Percentiles rank a stretch among this genome's conserved stretches.
phyloP scores from a whole-genome alignment of 2,329 filamentous ascomycete genomes.

The Claviceps spartinae region DNA sequence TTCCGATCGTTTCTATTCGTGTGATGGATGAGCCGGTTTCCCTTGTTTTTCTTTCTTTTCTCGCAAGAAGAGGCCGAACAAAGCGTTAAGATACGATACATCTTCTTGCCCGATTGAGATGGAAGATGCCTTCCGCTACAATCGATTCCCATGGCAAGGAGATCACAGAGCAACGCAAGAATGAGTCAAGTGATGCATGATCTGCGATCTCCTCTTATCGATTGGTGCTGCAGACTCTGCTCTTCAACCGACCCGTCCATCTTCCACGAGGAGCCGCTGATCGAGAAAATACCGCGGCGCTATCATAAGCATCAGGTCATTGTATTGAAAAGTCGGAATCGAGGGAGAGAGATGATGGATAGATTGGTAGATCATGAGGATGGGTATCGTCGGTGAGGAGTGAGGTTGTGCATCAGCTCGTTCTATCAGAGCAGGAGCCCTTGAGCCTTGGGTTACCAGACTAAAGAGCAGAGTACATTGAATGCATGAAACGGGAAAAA shows the following conservation, averaged over 20 bases:
- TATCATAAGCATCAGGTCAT: constrained; percentile 4
- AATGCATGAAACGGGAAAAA: neutral
- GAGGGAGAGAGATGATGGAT: constrained; percentile 17
- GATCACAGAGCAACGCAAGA: constrained; percentile 51
- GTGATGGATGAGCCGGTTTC: neutral
- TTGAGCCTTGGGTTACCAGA: constrained; percentile 45
- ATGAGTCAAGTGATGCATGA: constrained; percentile 12
- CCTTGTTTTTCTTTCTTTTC: neutral
- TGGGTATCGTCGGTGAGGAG: neutral
- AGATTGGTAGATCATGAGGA: constrained; percentile 10
- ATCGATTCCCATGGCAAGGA: constrained; percentile 32
- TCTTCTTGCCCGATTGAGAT: constrained; percentile 32
- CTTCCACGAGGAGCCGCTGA: neutral
- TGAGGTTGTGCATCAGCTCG: constrained; percentile 25
- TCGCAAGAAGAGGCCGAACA: neutral
- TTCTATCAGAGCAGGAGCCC: constrained; percentile 50
- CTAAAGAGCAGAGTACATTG: constrained; percentile 53
- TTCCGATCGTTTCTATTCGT: no score
- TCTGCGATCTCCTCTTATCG: neutral
- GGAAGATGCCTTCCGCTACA: neutral
- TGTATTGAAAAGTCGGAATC: constrained; percentile 7
- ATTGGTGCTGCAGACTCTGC: neutral
- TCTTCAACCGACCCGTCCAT: neutral
- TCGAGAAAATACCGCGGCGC: neutral
- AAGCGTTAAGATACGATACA: constrained; percentile 54